Evolutionary conservation across 495 filamentous ascomycete species (phyloP).

Genomic region (Neurospora intermedia): DNA sequence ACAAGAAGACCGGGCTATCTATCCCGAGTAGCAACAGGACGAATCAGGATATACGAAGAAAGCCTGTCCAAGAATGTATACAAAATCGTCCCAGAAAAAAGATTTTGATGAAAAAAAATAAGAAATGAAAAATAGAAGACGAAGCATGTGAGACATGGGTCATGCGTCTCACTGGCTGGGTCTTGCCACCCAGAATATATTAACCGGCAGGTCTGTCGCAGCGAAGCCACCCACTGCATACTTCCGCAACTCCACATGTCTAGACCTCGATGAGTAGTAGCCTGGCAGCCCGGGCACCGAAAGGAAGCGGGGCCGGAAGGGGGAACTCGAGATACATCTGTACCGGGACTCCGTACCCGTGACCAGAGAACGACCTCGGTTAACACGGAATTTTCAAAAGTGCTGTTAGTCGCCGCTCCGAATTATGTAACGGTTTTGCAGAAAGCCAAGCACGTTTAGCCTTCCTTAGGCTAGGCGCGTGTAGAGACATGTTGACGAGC

Average conservation of each 20-base stretch:
- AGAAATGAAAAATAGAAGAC: too few species aligned
- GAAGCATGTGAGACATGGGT: background rate
- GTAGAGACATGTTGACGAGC: background rate
- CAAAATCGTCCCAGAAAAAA: background rate
- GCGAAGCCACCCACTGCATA: background rate
- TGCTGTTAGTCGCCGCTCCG: background rate
- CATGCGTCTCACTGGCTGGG: background rate
- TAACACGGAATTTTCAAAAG: background rate
- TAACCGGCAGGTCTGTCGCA: slow-evolving; percentile 12
- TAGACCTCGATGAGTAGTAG: slow-evolving; percentile 5
- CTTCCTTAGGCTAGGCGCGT: background rate
- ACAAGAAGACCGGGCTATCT: background rate
- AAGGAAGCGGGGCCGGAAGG: background rate
- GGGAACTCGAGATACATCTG: background rate
- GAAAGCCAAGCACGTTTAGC: background rate
- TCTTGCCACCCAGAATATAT: slow-evolving; percentile 11
- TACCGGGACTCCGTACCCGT: background rate
- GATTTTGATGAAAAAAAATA: too few species aligned
- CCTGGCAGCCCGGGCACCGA: background rate
- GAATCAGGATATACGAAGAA: background rate
- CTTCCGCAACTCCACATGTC: background rate
- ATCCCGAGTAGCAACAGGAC: background rate
- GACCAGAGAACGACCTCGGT: background rate
- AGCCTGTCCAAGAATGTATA: background rate
- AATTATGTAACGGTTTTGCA: background rate